phyloP scores from a whole-genome alignment of 73 alveolate species.

The Stentor coeruleus region DNA sequence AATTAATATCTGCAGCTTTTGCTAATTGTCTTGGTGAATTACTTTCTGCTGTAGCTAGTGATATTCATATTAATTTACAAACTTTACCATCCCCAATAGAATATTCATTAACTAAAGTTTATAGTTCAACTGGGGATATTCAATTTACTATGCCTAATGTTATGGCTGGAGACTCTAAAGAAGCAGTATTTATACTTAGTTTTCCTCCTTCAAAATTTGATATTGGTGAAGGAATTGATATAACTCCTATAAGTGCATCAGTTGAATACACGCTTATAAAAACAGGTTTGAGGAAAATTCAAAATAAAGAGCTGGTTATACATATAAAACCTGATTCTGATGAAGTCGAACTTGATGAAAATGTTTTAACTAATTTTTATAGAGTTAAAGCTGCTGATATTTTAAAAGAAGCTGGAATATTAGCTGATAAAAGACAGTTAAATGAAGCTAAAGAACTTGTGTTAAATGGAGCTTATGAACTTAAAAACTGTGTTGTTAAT shows the following conservation, averaged over 20 bases:
- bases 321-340: slow-evolving; percentile 11
- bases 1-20: slow-evolving; percentile 26
- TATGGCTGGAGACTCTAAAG: not conserved
- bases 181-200: not conserved
- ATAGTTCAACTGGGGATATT: not conserved
- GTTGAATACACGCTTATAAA: not conserved
- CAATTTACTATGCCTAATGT: not conserved
- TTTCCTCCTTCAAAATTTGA: not conserved
- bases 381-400: slow-evolving; percentile 44
- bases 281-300: not conserved
- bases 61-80: not conserved
- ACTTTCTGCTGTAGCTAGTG: not conserved
- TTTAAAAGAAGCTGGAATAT: slow-evolving; percentile 33
- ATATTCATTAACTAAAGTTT: not conserved
- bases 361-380: slow-evolving; percentile 31
- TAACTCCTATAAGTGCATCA: not conserved
- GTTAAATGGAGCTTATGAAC: not conserved
- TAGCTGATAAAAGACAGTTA: not conserved
- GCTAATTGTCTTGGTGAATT: not conserved
- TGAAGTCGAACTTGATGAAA: slow-evolving; percentile 35
- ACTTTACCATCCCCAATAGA: not conserved
- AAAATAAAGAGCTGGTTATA: not conserved
- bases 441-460: not conserved
- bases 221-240: not conserved
- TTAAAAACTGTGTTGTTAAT: not conserved